Base-by-base conservation (phyloP, 108 stramenopile genomes). In the Skeletonema costatum region DNA sequence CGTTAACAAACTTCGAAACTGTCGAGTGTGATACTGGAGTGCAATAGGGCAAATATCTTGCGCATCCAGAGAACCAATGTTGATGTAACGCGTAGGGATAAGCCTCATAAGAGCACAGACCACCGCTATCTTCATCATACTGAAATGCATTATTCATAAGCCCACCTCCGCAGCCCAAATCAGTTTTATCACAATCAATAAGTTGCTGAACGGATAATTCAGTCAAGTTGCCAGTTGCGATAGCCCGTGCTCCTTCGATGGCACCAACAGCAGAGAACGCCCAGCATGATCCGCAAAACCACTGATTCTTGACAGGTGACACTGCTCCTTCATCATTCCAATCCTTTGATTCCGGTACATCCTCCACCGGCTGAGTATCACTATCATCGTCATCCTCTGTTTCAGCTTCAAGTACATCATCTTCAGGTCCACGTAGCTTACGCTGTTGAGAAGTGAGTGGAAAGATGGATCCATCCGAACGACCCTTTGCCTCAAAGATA, bases 111-210 rank as follows among this genome's bases (percentile, higher is more conserved):
- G 90, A 74, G 78, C 94, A 95, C 35, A 99, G 79, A 19, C 97
- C 97, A 60, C 80, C 85, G 10, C 70, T 59, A 82, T 89, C 89
- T 71, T 90, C 90, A 48, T 95, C 93, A 78, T 92, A 99, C 73
- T 88, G 86, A 85, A 97, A 97, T 3, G 98, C 98, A 73, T 96
- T 92, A 82, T 96, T 96, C 97, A 99, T 99, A 68, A 96, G 73
- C 74, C 98, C 98, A 17, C 98, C 98, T 29, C 76, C 92, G 83
- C 95, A 99, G 64, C 96, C 96, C 68, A 88, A 68, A 89, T 99
- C 96, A 30, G 77, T 69, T 60, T 85, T 78, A 80, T 97, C 96
- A 80, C 98, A 99, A 74, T 95, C 93, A 73, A 99, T 85, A 74
- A 99, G 86, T 76, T 99, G 90, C 80, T 99, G 97, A 78, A 96